Evolutionary conservation across 1,284 basidiomycete genomes (phyloP).

Genomic region (Exobasidium rhododendri): DNA sequence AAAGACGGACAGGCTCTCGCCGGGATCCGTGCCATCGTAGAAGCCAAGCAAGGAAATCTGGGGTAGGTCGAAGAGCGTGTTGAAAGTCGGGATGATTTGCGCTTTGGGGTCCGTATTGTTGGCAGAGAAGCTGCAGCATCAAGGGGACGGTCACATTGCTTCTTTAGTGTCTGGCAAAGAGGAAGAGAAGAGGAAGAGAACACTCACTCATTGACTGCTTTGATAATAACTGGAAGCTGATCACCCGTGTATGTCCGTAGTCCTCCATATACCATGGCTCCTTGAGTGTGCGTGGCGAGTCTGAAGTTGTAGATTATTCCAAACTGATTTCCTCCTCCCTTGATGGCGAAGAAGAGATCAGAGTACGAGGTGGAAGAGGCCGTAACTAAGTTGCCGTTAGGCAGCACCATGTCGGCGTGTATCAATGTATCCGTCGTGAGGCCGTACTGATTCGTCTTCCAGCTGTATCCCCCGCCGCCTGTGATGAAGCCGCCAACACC

Average conservation of each 20-base stretch:
- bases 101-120: conserved; percentile 40
- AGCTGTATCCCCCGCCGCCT: conserved; percentile 40
- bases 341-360: conserved; percentile 40
- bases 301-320: conserved; percentile 35
- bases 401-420: conserved; percentile 31
- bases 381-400: conserved; percentile 30
- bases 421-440: conserved; percentile 33
- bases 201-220: conserved; percentile 15
- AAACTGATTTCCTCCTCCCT: conserved; percentile 37
- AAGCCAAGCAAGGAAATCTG: conserved; percentile 27
- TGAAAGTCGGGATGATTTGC: conserved; percentile 36
- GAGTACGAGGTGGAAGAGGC: conserved; percentile 27
- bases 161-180: no score
- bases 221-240: conserved; percentile 24
- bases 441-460: conserved; percentile 36
- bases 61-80: conserved; percentile 24
- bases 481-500: conserved; percentile 32
- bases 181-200: no score
- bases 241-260: conserved; percentile 28
- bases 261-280: conserved; percentile 33
- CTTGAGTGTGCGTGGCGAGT: conserved; percentile 30
- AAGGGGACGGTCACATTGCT: no score
- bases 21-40: conserved; percentile 32
- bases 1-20: conserved; percentile 17
- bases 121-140: conserved; percentile 19